A percentile compares a stretch with the other conserved stretches of the same genome.
These are phyloP conservation scores for Podospora pseudocomata DNA, from an alignment of 495 filamentous ascomycete species.

Conservation along the genomic window DNA sequence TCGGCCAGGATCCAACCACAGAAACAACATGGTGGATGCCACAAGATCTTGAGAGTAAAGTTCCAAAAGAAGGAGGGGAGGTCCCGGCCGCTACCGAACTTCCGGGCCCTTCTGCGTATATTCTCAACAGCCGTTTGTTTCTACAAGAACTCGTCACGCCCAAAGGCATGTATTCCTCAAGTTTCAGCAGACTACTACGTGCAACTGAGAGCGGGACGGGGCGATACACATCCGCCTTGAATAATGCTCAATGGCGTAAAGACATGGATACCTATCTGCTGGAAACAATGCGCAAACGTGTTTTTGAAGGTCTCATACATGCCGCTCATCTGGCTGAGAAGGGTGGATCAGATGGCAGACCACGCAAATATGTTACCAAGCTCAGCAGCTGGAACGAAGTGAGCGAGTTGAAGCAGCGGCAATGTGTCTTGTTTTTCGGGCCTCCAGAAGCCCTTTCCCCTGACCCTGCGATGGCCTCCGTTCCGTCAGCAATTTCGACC, in stretches of 20 bases:
- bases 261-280: constrained; percentile 67
- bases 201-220: constrained; percentile 8
- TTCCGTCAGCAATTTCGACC: constrained; percentile 28
- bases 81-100: not conserved
- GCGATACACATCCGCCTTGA: constrained; percentile 10
- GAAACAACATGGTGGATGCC: constrained; percentile 59
- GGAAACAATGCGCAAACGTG: constrained; percentile 46
- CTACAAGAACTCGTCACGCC: constrained; percentile 8
- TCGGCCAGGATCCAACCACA: constrained; percentile 56
- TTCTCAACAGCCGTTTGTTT: constrained; percentile 16
- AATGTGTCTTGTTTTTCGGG: constrained; percentile 39
- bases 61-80: constrained; percentile 29
- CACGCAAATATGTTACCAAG: constrained; percentile 34
- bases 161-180: constrained; percentile 3
- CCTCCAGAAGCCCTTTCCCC: constrained; percentile 9
- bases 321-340: constrained; percentile 27
- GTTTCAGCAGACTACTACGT: constrained; percentile 11
- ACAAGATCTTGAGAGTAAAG: constrained; percentile 34
- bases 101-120: constrained; percentile 14
- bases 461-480: not conserved
- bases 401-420: constrained; percentile 28
- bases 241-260: constrained; percentile 51
- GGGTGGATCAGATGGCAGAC: not conserved
- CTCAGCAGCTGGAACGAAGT: constrained; percentile 37
- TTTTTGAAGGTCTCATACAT: constrained; percentile 40